A percentile compares a stretch with the other conserved stretches of the same genome.
These are phyloP conservation scores for Lentinus tigrinus DNA, from an alignment of 768 basidiomycete genomes.

Conservation along the genomic window DNA sequence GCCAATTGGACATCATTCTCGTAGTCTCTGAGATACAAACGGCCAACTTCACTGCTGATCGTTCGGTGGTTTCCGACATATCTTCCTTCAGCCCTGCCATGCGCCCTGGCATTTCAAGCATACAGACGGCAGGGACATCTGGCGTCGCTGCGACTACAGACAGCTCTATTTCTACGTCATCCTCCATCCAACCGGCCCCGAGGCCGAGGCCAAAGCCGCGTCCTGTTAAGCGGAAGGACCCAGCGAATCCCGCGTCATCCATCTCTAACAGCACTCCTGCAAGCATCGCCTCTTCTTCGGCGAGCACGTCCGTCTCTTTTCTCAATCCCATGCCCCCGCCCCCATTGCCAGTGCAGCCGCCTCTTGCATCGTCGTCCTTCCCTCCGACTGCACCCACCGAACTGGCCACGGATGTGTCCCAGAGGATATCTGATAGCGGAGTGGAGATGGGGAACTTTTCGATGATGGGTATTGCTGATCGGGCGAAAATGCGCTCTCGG, in stretches of 20 bases:
- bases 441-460: conserved; percentile 10
- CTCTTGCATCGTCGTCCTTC: neutral
- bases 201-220: conserved; percentile 13
- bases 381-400: conserved; percentile 1
- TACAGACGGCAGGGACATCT: neutral
- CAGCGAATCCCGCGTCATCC: neutral
- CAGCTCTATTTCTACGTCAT: conserved; percentile 1
- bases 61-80: conserved; percentile 3
- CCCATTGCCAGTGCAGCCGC: neutral
- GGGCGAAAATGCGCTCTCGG: conserved; percentile 32
- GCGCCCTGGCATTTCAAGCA: neutral
- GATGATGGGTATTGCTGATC: conserved; percentile 29
- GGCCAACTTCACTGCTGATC: conserved; percentile 1
- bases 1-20: neutral
- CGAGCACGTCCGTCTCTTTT: neutral
- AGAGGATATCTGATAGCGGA: neutral
- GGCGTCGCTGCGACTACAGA: neutral
- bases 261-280: neutral
- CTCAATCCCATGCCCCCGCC: neutral
- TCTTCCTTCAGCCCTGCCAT: conserved; percentile 3
- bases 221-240: conserved; percentile 8
- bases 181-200: neutral
- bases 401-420: neutral
- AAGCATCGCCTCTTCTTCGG: neutral
- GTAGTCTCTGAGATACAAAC: conserved; percentile 3